These are phyloP conservation scores for Oryza glumipatula DNA, from an alignment of 176 grass and related monocot genomes.

Conservation along the genomic window DNA sequence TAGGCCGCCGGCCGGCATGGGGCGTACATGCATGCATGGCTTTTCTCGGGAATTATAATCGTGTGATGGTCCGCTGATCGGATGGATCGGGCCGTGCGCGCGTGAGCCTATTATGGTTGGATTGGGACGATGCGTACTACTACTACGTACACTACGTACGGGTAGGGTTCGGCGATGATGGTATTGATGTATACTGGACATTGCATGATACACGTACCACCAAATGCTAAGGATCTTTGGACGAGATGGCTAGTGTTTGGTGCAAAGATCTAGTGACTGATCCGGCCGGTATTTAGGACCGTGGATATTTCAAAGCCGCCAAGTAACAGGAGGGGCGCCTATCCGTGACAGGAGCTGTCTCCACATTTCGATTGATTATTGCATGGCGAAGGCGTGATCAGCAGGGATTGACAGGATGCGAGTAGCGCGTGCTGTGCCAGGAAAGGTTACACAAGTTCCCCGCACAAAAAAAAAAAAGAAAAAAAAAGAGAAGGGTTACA, in stretches of 20 bases:
- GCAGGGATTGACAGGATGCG: background rate
- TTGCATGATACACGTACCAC: background rate
- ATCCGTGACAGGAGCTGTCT: too few relatives aligned
- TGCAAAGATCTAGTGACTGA: constrained; percentile 22
- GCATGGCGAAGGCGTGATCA: background rate
- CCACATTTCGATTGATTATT: background rate
- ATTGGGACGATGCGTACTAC: background rate
- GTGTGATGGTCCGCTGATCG: background rate
- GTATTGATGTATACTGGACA: constrained; percentile 19
- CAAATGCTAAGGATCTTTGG: background rate
- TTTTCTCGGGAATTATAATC: constrained; percentile 20
- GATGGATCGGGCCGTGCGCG: background rate
- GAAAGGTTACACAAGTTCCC: too few relatives aligned
- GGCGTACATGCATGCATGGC: background rate
- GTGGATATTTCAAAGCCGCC: background rate
- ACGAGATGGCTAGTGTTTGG: background rate
- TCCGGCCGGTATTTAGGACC: background rate
- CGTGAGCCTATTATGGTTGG: background rate
- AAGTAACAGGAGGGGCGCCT: background rate
- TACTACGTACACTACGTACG: background rate
- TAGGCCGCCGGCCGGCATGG: constrained; percentile 34
- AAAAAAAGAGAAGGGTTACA: background rate
- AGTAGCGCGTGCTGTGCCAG: background rate
- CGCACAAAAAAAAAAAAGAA: too few relatives aligned
- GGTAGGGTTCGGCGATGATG: constrained; percentile 10